Conservation (phyloP, 192 early-diverging fungal genomes). For the Mortierella claussenii region DNA sequence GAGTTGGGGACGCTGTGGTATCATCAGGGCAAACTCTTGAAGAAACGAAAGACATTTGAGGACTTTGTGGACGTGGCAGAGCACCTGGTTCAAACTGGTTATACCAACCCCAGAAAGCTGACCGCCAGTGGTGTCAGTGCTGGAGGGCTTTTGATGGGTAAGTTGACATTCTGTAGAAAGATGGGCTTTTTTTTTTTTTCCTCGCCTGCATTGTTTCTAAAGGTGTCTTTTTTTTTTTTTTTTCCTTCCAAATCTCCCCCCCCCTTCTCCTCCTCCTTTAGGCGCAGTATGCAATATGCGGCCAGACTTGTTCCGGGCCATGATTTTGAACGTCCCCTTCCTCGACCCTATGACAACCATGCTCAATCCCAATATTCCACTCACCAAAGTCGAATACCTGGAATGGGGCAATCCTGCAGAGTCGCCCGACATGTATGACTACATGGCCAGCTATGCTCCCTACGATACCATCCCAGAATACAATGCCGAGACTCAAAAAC, state of each 20-base stretch:
- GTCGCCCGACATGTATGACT: constrained; percentile 61
- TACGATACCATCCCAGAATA: constrained; percentile 70
- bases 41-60: constrained; percentile 78
- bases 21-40: constrained; percentile 71
- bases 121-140: constrained; percentile 81
- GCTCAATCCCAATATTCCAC: constrained; percentile 76
- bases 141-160: constrained; percentile 80
- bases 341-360: constrained; percentile 89
- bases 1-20: constrained; percentile 87
- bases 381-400: constrained; percentile 76
- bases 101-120: constrained; percentile 62
- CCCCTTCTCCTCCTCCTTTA: no score
- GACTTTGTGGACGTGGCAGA: constrained; percentile 79
- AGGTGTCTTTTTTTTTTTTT: constrained; percentile 6
- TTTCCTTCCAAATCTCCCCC: background rate
- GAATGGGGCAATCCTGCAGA: constrained; percentile 82
- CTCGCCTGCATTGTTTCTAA: background rate
- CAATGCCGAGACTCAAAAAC: background rate
- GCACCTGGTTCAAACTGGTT: constrained; percentile 67
- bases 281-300: constrained; percentile 56
- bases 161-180: background rate
- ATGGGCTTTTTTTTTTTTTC: background rate
- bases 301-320: constrained; percentile 78
- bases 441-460: constrained; percentile 71
- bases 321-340: constrained; percentile 84